Evolutionary conservation across 495 filamentous ascomycete genomes (phyloP).

Genomic region (Friedmanniomyces simplex): DNA sequence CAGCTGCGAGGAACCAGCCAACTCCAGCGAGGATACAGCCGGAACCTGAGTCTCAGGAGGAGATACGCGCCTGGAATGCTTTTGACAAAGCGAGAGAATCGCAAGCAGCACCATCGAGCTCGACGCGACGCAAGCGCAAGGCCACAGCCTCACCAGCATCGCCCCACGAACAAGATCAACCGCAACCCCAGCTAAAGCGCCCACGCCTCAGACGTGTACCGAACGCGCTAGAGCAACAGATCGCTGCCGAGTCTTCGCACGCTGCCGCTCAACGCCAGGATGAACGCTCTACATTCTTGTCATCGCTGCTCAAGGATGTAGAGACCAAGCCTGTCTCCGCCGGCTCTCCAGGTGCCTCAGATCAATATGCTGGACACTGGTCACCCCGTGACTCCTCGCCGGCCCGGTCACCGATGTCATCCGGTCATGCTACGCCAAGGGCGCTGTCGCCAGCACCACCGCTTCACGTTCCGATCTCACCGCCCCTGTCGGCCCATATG

Average conservation of each 20-base stretch:
- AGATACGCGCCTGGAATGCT: constrained; percentile 77
- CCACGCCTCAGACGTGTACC: constrained; percentile 56
- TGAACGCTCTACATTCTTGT: constrained; percentile 57
- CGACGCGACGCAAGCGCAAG: constrained; percentile 58
- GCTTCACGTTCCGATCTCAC: constrained; percentile 55
- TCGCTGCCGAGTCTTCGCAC: constrained; percentile 29
- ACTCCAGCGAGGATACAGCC: constrained; percentile 33
- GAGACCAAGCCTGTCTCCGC: constrained; percentile 53
- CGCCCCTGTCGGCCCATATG: constrained; percentile 42
- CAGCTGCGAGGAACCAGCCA: constrained; percentile 13
- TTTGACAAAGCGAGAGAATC: constrained; percentile 73
- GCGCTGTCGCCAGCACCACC: constrained; percentile 66
- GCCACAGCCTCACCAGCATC: constrained; percentile 63
- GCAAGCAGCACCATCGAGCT: constrained; percentile 30
- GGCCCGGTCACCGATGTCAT: constrained; percentile 58
- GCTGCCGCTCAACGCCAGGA: constrained; percentile 23
- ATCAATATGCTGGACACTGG: constrained; percentile 15
- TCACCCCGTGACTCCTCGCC: constrained; percentile 59
- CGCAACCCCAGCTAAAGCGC: constrained; percentile 73
- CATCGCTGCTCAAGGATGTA: constrained; percentile 77
- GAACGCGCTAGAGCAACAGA: constrained; percentile 39
- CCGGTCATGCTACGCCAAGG: constrained; percentile 56
- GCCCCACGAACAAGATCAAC: constrained; percentile 41
- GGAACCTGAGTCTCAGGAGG: constrained; percentile 62
- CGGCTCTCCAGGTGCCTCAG: constrained; percentile 14